Percentiles rank a stretch among this genome's conserved stretches.
Evolutionary conservation across 2,329 filamentous ascomycete species (phyloP).

Genomic region (Nannizzia gypsea): DNA sequence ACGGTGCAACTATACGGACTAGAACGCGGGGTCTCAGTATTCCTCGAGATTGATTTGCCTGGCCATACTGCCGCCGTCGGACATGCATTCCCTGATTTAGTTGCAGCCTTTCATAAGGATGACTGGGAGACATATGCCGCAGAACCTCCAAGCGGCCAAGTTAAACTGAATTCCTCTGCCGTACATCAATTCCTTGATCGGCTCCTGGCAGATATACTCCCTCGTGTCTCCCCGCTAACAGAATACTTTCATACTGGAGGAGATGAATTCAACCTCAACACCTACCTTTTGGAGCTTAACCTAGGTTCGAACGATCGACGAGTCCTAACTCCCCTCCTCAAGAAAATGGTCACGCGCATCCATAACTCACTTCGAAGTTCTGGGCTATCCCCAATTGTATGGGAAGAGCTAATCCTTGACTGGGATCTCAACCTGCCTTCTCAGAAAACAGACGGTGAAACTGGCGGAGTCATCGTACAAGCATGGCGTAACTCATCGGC

Average conservation of each 20-base stretch:
- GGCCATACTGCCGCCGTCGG: slow-evolving; percentile 62
- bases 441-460: slow-evolving; percentile 38
- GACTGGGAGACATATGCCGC: slow-evolving; percentile 43
- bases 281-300: slow-evolving; percentile 61
- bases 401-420: slow-evolving; percentile 73
- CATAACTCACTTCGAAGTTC: slow-evolving; percentile 52
- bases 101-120: slow-evolving; percentile 49
- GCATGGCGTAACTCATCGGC: slow-evolving; percentile 49
- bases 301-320: slow-evolving; percentile 53
- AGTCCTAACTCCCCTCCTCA: slow-evolving; percentile 62
- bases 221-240: slow-evolving; percentile 56
- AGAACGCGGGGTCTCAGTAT: slow-evolving; percentile 56
- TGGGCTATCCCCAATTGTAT: slow-evolving; percentile 63
- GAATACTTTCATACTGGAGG: slow-evolving; percentile 77
- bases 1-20: slow-evolving; percentile 59
- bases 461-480: slow-evolving; percentile 53
- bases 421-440: slow-evolving; percentile 57
- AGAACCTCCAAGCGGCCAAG: slow-evolving; percentile 48
- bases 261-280: slow-evolving; percentile 71
- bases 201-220: slow-evolving; percentile 64
- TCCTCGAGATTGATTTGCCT: slow-evolving; percentile 70
- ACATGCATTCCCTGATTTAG: slow-evolving; percentile 56
- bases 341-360: slow-evolving; percentile 59
- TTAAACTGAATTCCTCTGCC: slow-evolving; percentile 62
- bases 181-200: slow-evolving; percentile 61